Conservation (phyloP, 306 rosid genomes). For the Vicia sativa region DNA sequence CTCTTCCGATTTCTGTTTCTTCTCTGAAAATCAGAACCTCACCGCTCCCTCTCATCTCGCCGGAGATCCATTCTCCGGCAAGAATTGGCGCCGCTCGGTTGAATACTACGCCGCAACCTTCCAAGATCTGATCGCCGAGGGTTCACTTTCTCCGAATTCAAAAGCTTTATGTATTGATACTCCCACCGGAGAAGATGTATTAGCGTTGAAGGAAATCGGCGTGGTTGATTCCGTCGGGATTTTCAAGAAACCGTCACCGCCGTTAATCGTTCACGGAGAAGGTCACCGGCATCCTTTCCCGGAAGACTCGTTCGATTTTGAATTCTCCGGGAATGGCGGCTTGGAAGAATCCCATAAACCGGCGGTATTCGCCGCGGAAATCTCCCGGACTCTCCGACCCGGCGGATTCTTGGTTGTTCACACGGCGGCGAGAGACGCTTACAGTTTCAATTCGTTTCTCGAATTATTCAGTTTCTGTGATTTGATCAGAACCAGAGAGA, state of each 20-base stretch:
- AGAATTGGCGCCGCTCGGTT: constrained; percentile 48
- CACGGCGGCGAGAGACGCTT: constrained; percentile 47
- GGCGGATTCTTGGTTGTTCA: constrained; percentile 56
- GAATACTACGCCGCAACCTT: constrained; percentile 51
- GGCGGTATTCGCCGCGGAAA: constrained; percentile 45
- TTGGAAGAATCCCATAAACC: constrained; percentile 34
- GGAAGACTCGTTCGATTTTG: constrained; percentile 46
- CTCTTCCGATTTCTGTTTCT: constrained; percentile 53
- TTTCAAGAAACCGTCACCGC: constrained; percentile 42
- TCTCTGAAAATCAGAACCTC: constrained; percentile 27
- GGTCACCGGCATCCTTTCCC: constrained; percentile 42
- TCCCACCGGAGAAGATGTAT: constrained; percentile 48
- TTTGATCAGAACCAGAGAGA: constrained; percentile 44
- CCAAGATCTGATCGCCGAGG: constrained; percentile 53
- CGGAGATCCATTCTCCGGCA: constrained; percentile 27
- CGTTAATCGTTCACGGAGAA: constrained; percentile 43
- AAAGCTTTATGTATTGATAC: constrained; percentile 52
- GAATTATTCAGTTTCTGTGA: constrained; percentile 54
- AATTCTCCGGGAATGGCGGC: constrained; percentile 44
- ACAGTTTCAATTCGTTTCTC: constrained; percentile 57
- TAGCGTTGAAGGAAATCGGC: constrained; percentile 49
- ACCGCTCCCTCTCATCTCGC: neutral
- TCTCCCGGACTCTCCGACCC: constrained; percentile 50
- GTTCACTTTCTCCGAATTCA: constrained; percentile 43
- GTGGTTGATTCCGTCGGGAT: constrained; percentile 51